Percentiles rank a stretch among this genome's conserved stretches.
These are phyloP conservation scores for Phycomyces nitens DNA, from an alignment of 192 early-diverging fungal genomes.

Conservation along the genomic window DNA sequence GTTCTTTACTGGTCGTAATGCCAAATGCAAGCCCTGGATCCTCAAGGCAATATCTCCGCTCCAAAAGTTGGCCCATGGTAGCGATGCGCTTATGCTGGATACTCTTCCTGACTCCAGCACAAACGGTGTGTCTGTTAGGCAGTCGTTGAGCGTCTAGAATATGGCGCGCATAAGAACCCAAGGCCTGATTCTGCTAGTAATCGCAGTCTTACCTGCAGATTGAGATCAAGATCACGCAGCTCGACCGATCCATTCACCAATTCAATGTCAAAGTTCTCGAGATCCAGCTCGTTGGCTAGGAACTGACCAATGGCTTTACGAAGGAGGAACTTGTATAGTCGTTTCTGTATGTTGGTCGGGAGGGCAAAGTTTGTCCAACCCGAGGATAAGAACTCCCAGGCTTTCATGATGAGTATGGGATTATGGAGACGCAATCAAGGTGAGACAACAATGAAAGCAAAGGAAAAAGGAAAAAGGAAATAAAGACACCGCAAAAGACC, in stretches of 20 bases:
- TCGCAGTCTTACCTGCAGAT: slow-evolving; percentile 57
- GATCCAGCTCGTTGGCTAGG: slow-evolving; percentile 67
- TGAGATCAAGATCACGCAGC: slow-evolving; percentile 76
- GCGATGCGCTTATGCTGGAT: slow-evolving; percentile 58
- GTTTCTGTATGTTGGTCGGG: slow-evolving; percentile 76
- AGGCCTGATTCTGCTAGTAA: neutral
- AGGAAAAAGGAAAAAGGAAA: neutral
- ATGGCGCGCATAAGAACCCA: slow-evolving; percentile 3
- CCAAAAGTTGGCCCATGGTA: slow-evolving; percentile 87
- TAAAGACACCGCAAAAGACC: neutral
- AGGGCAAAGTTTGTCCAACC: slow-evolving; percentile 40
- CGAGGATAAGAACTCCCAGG: slow-evolving; percentile 24
- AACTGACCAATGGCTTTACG: slow-evolving; percentile 83
- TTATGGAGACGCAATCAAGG: neutral
- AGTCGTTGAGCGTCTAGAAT: slow-evolving; percentile 72
- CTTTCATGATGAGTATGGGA: slow-evolving; percentile 8
- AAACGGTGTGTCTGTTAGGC: slow-evolving; percentile 63
- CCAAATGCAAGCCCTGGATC: slow-evolving; percentile 64
- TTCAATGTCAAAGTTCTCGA: slow-evolving; percentile 83
- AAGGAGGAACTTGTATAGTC: slow-evolving; percentile 78
- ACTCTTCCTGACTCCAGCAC: slow-evolving; percentile 67
- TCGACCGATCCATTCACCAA: slow-evolving; percentile 72
- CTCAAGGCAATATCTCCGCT: slow-evolving; percentile 72
- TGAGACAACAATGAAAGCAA: neutral
- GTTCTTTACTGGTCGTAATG: slow-evolving; percentile 40